Base-by-base conservation (phyloP, 148 eudicot species). In the Vaccinium macrocarpon region DNA sequence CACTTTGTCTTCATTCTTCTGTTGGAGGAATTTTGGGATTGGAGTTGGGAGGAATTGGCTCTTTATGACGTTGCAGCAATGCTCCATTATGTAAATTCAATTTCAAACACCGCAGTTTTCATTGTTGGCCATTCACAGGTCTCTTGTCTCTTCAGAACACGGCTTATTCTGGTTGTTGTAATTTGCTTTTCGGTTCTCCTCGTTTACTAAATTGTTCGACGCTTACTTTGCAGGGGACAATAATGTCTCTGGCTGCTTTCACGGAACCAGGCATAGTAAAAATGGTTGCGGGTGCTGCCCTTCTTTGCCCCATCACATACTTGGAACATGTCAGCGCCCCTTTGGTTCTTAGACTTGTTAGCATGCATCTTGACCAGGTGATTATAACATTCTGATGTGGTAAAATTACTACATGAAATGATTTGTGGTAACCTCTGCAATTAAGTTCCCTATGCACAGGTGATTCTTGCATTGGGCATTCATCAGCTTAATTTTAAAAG, bases 21-120 rank as follows among this genome's bases (percentile, higher is more conserved):
- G 27, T 86, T 82, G 53, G 79, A 97, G 99, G 95, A 91, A 56
- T 97, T 90, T 88, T 97, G 99, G 99, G 98, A 97, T 76, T 97
- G 99, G 99, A 97, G 98, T 89, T 97, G 99, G 99, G 97, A 97
- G 91, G 98, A 97, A 81, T 52, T 95, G 88, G 99, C 98, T 81
- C 87, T 90, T 3, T 89, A 91, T 85, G 99, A 97, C 85, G 92
- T 97, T 87, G 87, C 91, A 80, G 97, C 88, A 84, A 95, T 95
- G 98, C 86, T 93, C 64, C 84, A 71, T 78, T 92, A 92, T 84
- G 81, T 97, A 73, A 85, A 89, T 90, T 76, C 66, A 74, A 71
- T 83, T 25, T 90, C 98, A 66, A 84, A 82, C 56, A 89, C 96
- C 80, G 91, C 92, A 90, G 82, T 93, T 29, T 90, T 91, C 85